Evolutionary conservation across 2,329 filamentous ascomycete genomes (phyloP), one percentile per base, ranked within the genome.

Genomic region (Microascus cirrosus): DNA sequence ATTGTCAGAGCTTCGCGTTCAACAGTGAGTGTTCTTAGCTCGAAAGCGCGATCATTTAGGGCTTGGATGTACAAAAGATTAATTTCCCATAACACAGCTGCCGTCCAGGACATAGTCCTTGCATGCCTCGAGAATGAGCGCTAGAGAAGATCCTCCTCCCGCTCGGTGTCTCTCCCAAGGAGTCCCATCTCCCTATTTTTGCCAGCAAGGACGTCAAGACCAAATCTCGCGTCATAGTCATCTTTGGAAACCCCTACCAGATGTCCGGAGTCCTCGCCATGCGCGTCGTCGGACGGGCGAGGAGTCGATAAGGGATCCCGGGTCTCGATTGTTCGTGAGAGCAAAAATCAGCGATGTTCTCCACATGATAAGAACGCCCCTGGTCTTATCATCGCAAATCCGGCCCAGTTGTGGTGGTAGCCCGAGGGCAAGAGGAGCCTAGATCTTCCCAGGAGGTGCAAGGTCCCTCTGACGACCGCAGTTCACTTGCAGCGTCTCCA

Each of bases 361-460:
- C 61, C 68, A 0, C 54, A 63, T 0, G 71, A 75, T 22, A 32
- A 65, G 0, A 63, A 68, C 2, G 62, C 73, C 1, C 83, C 79
- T 0, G 87, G 81, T 2, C 73, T 96, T 58, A 72, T 96, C 32
- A 74, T 96, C 28, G 82, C 90, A 53, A 96, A 96, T 67, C 77
- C 83, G 3, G 90, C 89, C 4, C 85, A 95, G 71, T 74, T 89
- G 20, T 75, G 85, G 64, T 96, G 90, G 85, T 89, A 87, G 68
- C 82, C 87, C 48, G 78, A 81, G 56, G 78, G 78, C 1, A 71
- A 77, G 56, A 78, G 80, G 54, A 76, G 83, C 0, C 74, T 95
- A 60, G 87, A 82, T 1, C 68, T 77, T 1, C 66, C 67, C 0
- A 78, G 77, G 2, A 87, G 86, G 76, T 67, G 74, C 8, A 76